A percentile compares a stretch with the other conserved stretches of the same genome.
Conservation (phyloP, 106 monocot species). For the Dendrobium officinale region DNA sequence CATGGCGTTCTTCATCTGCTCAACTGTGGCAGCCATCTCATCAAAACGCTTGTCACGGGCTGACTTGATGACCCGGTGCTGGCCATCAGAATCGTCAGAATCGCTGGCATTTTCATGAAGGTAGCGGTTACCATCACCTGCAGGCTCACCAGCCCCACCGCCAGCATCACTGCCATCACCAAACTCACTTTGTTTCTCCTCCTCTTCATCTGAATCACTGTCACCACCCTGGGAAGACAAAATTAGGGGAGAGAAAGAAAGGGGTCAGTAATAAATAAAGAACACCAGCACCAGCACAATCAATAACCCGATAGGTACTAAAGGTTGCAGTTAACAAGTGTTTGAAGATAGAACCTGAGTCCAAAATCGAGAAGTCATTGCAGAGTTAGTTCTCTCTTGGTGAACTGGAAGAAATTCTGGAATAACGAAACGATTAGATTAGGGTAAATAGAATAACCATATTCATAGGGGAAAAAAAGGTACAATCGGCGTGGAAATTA, state of each 20-base stretch:
- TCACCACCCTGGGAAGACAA: constrained; percentile 31
- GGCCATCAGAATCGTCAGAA: constrained; percentile 66
- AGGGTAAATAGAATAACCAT: neutral
- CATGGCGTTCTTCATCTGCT: constrained; percentile 80
- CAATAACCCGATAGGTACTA: too few relatives aligned
- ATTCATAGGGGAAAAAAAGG: too few relatives aligned
- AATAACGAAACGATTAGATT: neutral
- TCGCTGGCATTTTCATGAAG: constrained; percentile 31
- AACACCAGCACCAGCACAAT: neutral
- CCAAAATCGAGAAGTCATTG: constrained; percentile 34
- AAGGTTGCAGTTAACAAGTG: neutral
- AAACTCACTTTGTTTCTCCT: constrained; percentile 25
- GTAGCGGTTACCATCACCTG: constrained; percentile 19
- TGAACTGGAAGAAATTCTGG: neutral
- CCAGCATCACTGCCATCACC: constrained; percentile 25
- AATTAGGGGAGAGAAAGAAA: neutral
- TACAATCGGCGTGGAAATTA: too few relatives aligned
- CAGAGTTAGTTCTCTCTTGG: neutral
- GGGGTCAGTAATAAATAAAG: neutral
- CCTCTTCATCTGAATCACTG: constrained; percentile 52
- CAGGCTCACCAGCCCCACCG: constrained; percentile 4
- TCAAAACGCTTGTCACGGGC: constrained; percentile 71
- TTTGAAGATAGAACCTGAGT: constrained; percentile 22
- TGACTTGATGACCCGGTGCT: constrained; percentile 55
- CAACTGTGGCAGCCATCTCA: constrained; percentile 75